These are phyloP conservation scores for Gillenia trifoliata DNA, from an alignment of 306 rosid species.

Conservation along the genomic window DNA sequence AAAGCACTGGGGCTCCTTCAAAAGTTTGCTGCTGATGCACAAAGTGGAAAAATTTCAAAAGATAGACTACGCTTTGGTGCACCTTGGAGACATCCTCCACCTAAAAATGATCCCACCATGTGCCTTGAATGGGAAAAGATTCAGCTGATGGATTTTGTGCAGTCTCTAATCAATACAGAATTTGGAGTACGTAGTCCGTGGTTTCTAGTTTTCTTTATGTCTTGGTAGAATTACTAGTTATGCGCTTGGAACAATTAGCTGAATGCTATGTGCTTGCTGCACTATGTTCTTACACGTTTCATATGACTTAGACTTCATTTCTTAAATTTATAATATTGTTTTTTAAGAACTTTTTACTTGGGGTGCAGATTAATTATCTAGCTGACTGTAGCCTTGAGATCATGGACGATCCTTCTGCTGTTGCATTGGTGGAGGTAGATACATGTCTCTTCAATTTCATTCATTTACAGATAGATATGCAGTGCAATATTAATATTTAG, in stretches of 20 bases:
- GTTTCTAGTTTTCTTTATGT: constrained; percentile 6
- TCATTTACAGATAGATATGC: not conserved
- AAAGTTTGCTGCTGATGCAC: constrained; percentile 62
- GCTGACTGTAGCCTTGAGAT: constrained; percentile 92
- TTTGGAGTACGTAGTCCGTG: constrained; percentile 65
- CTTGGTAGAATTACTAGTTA: not conserved
- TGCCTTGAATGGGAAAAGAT: constrained; percentile 73
- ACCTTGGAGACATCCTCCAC: constrained; percentile 98
- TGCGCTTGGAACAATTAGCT: constrained; percentile 5
- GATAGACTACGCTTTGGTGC: constrained; percentile 88
- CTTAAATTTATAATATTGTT: not conserved
- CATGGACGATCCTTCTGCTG: constrained; percentile 76
- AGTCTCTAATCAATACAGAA: constrained; percentile 60
- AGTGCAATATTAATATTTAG: not conserved
- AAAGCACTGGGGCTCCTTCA: constrained; percentile 70
- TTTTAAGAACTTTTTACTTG: not conserved
- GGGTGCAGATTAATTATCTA: constrained; percentile 70
- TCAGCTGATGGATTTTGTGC: constrained; percentile 89
- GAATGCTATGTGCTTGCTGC: not conserved
- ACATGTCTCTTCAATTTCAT: constrained; percentile 10
- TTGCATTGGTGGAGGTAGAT: constrained; percentile 69
- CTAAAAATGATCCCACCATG: constrained; percentile 47
- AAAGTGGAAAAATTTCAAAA: constrained; percentile 52
- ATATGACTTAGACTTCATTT: not conserved
- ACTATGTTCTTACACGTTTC: not conserved